phyloP scores from a whole-genome alignment of 805 yeast genomes.

The Ogataea methylovora region DNA sequence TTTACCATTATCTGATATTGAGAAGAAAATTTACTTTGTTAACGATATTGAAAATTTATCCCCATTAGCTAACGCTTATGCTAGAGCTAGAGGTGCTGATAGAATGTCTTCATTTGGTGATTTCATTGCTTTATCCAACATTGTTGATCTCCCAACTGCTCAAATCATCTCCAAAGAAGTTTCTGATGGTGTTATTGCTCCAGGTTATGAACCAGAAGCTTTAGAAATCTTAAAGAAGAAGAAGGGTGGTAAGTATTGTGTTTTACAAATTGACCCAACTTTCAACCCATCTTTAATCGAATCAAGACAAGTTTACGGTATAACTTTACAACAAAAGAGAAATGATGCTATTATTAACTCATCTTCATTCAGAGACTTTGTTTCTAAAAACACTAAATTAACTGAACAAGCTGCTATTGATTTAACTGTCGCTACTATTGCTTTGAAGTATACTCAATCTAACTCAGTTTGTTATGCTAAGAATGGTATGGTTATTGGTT shows the following conservation, averaged over 20 bases:
- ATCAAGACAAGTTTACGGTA: slow-evolving; percentile 94
- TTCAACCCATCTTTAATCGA: slow-evolving; percentile 76
- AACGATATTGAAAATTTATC: slow-evolving; percentile 90
- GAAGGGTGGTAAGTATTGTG: slow-evolving; percentile 96
- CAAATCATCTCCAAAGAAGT: slow-evolving; percentile 96
- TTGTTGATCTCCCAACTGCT: slow-evolving; percentile 94
- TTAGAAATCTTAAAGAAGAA: slow-evolving; percentile 80
- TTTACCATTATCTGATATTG: slow-evolving; percentile 81
- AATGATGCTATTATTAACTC: slow-evolving; percentile 94
- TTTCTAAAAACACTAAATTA: slow-evolving; percentile 76
- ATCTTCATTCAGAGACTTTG: slow-evolving; percentile 85
- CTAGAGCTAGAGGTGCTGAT: slow-evolving; percentile 99
- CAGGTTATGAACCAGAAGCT: slow-evolving; percentile 92
- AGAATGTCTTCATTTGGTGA: slow-evolving; percentile 99
- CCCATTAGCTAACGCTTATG: slow-evolving; percentile 96
- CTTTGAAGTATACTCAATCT: slow-evolving; percentile 95
- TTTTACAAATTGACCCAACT: slow-evolving; percentile 93
- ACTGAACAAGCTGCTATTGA: slow-evolving; percentile 91
- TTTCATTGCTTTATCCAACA: slow-evolving; percentile 94
- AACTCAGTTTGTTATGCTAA: slow-evolving; percentile 98
- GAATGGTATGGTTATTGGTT: slow-evolving; percentile 98
- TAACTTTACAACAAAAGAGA: slow-evolving; percentile 92
- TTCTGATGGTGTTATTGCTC: slow-evolving; percentile 98
- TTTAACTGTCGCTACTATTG: slow-evolving; percentile 94
- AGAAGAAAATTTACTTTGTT: slow-evolving; percentile 93